These are phyloP conservation scores for Hortiboletus flavorubellus DNA, from an alignment of 768 basidiomycete genomes.

Conservation along the genomic window DNA sequence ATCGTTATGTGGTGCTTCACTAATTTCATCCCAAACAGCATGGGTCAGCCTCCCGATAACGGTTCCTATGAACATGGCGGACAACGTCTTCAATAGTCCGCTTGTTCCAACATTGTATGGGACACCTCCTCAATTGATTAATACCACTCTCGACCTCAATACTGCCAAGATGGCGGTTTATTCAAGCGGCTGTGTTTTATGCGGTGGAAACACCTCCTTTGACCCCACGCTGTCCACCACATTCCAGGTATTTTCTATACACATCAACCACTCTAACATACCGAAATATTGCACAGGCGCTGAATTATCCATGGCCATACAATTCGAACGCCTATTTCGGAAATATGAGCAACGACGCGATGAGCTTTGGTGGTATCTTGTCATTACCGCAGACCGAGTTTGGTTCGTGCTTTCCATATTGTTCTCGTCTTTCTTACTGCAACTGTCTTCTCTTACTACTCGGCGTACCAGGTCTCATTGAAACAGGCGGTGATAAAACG, in stretches of 20 bases:
- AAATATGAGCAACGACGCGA: slow-evolving; percentile 12
- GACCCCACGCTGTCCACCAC: slow-evolving; percentile 12
- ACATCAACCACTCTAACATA: not conserved
- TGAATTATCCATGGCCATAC: slow-evolving; percentile 15
- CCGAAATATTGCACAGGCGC: not conserved
- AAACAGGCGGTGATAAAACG: slow-evolving; percentile 11
- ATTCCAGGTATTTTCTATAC: slow-evolving; percentile 10
- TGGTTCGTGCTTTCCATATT: slow-evolving; percentile 6
- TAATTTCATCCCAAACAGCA: slow-evolving; percentile 4
- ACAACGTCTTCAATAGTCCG: slow-evolving; percentile 12
- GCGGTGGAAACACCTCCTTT: slow-evolving; percentile 18
- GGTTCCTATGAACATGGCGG: slow-evolving; percentile 11
- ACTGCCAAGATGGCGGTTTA: slow-evolving; percentile 19
- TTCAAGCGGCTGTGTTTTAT: slow-evolving; percentile 21
- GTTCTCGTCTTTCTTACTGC: not conserved
- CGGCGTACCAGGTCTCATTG: slow-evolving; percentile 9
- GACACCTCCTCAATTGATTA: slow-evolving; percentile 16
- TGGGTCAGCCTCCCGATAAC: slow-evolving; percentile 18
- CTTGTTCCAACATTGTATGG: slow-evolving; percentile 18
- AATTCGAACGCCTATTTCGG: slow-evolving; percentile 6
- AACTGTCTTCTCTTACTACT: not conserved
- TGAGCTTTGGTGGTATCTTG: slow-evolving; percentile 15
- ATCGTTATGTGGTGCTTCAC: not conserved
- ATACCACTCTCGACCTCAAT: slow-evolving; percentile 17
- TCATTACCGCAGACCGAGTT: slow-evolving; percentile 14